Evolutionary conservation across 768 basidiomycete genomes (phyloP), one percentile per base, ranked within the genome.

Genomic region (Infundibulicybe gibba): DNA sequence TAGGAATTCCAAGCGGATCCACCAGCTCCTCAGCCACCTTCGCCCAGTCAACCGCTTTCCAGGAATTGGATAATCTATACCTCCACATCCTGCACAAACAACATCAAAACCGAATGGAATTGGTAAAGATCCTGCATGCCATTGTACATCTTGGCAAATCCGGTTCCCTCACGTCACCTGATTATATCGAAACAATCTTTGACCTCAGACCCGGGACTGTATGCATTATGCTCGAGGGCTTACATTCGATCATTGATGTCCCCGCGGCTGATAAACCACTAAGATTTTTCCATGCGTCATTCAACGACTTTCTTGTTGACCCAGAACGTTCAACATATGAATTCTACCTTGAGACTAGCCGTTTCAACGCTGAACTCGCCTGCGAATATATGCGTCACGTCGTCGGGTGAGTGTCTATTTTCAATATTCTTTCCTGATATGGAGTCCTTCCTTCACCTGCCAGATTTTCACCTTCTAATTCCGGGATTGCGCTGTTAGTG

Each of bases 271-370:
- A 8, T n/a, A 43, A 37, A 12, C 40, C 35, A 8, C 38, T 44
- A 15, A 44, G 49, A 8, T 41, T 43, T 1, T 42, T 49, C 12
- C 51, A 53, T 25, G 40, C 48, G n/a, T 53, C 51, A 4, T 53
- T 53, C 45, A 44, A 45, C 13, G 48, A 53, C 34, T 53, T 43
- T 32, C n/a, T 53, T n/a, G 47, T 32, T 1, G 45, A 49, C 39
- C 13, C 30, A 5, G 19, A 41, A 39, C 44, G 51, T 25, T 20
- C 40, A n/a, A n/a, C n/a, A 2, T 13, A 39, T 21, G 38, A 42
- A 40, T 32, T 37, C 30, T 43, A 45, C 20, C 19, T 52, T 25
- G 35, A 49, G 3, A 8, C 25, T 8, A 25, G 8, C 25, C 25
- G 8, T 25, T 25, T 25, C 25, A 3, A 25, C 25, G 25, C 25